These are phyloP conservation scores for Leccinum barrowsii DNA, from an alignment of 768 basidiomycete species.

Conservation along the genomic window DNA sequence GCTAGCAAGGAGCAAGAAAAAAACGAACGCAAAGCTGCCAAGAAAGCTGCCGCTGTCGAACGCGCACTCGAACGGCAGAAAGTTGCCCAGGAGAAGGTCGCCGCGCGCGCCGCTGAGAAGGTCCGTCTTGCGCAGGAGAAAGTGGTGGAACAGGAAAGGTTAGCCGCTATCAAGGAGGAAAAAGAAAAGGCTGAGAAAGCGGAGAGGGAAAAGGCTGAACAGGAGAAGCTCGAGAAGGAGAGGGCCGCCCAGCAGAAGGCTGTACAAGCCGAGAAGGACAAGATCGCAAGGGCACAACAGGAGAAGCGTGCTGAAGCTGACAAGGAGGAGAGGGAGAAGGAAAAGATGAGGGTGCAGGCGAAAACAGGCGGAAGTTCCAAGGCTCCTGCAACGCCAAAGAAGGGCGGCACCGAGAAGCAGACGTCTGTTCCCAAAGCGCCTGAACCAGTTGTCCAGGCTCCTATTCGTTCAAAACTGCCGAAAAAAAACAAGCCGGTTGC, in stretches of 20 bases:
- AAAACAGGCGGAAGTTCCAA: constrained; percentile 27
- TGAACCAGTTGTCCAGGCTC: constrained; percentile 55
- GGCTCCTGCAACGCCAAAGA: constrained; percentile 16
- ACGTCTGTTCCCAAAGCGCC: constrained; percentile 14
- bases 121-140: constrained; percentile 53
- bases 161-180: constrained; percentile 35
- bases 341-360: constrained; percentile 25
- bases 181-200: constrained; percentile 36
- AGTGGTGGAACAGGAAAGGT: constrained; percentile 50
- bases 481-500: constrained; percentile 73
- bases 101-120: constrained; percentile 48
- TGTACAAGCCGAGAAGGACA: constrained; percentile 37
- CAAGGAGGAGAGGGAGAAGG: constrained; percentile 30
- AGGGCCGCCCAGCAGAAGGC: constrained; percentile 28
- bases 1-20: constrained; percentile 49
- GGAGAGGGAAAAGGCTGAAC: constrained; percentile 35
- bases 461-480: constrained; percentile 76
- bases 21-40: constrained; percentile 59
- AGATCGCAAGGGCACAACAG: constrained; percentile 31
- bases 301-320: constrained; percentile 28
- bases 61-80: constrained; percentile 61
- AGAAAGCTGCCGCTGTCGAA: constrained; percentile 59
- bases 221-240: constrained; percentile 41
- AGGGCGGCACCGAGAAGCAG: constrained; percentile 17
- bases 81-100: constrained; percentile 55